Base-by-base conservation (phyloP, 768 basidiomycete genomes). In the Russula emetica region DNA sequence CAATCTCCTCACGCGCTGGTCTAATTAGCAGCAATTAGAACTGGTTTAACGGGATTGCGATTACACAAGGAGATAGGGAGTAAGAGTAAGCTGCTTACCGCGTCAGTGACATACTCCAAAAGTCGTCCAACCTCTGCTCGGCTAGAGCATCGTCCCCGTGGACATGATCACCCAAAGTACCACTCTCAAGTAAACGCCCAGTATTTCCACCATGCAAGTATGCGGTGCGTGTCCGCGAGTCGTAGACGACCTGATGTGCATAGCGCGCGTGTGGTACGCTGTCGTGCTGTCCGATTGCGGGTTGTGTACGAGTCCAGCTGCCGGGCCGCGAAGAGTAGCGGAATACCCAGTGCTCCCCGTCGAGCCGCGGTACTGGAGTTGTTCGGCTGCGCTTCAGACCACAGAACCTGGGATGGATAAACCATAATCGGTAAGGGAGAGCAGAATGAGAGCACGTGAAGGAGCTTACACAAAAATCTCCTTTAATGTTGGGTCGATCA, bases 171-270 rank as follows among this genome's bases (percentile, higher is more conserved):
- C 63, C 68, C 32, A 63, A 28, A 40, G 55, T 34, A 1, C 60
- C 67, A 14, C 50, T 69, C 51, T 72, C 71, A 13, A 54, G 58
- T 5, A 69, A 72, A 50, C 76, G 70, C 0, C 88, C 88, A 6
- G 82, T 83, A 74, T 90, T 92, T 49, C 90, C 90, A 2, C 91
- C 91, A 69, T 92, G 90, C 76, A 92, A 75, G 69, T 82, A 91
- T 3, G 85, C 76, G 40, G 75, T 80, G 66, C 78, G 82, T 50
- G 81, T 79, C 30, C 72, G 74, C 1, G 82, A 75, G 67, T 90
- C 85, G 64, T 90, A 92, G 47, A 87, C 87, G 14, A 90, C 83
- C 72, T 91, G 88, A 69, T 91, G 88, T 3, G 90, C 90, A 70
- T 87, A 92, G 57, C 90, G 78, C 8, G 90, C 81, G 5, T 76